These are phyloP conservation scores for Quercus parvula DNA, from an alignment of 306 rosid genomes.

Conservation along the genomic window DNA sequence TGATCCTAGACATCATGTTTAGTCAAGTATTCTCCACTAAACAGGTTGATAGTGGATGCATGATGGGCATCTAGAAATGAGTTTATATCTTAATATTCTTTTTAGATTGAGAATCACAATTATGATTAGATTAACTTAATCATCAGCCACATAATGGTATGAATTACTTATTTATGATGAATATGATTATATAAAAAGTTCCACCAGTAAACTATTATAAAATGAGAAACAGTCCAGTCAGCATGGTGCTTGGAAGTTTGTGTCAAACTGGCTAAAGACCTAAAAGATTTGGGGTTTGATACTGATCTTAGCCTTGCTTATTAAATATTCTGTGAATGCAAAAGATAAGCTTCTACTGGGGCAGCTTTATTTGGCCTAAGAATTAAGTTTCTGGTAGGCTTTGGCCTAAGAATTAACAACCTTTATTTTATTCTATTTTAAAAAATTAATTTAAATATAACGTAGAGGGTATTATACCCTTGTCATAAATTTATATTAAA, in stretches of 20 bases:
- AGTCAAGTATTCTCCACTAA: neutral
- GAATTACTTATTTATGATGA: neutral
- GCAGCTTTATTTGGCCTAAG: too few species aligned
- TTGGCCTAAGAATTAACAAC: too few species aligned
- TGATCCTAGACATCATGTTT: neutral
- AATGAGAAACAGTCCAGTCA: neutral
- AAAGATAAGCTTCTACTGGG: too few species aligned
- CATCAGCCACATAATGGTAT: neutral
- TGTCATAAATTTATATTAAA: neutral
- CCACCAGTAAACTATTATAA: neutral
- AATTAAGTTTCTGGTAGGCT: too few species aligned
- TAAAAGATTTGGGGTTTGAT: constrained; percentile 7
- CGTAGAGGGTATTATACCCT: neutral
- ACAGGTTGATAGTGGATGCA: neutral
- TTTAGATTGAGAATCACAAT: neutral
- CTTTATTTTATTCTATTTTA: neutral
- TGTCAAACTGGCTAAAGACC: constrained; percentile 5
- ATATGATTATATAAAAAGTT: neutral
- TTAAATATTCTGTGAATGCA: neutral
- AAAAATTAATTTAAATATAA: neutral
- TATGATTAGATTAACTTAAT: neutral
- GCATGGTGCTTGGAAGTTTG: constrained; percentile 2
- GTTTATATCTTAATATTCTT: neutral
- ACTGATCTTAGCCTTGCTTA: neutral
- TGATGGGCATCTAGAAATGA: neutral